Evolutionary conservation across 73 alveolate genomes (phyloP).

Genomic region (Blepharisma stoltei): DNA sequence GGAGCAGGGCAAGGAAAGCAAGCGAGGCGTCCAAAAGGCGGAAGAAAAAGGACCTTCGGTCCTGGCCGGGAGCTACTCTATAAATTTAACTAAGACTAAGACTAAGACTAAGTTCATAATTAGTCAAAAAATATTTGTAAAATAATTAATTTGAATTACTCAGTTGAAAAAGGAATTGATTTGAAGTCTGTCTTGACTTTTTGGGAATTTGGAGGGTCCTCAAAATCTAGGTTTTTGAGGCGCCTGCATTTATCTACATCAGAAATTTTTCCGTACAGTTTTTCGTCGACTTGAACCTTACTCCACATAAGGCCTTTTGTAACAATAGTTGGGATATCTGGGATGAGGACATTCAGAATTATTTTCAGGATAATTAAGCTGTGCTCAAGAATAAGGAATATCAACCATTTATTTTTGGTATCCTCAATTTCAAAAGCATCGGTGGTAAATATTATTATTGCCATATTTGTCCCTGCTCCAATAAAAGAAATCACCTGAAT

Average conservation of each 20-base stretch:
- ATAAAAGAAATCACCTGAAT: neutral
- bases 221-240: no score
- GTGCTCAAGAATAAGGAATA: slow-evolving; percentile 2
- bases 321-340: neutral
- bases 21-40: no score
- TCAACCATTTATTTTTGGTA: neutral
- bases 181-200: no score
- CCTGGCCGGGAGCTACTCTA: no score
- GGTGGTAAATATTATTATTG: neutral
- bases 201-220: no score
- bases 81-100: no score
- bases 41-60: no score
- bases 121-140: no score
- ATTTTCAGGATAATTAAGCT: neutral
- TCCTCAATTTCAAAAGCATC: neutral
- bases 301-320: slow-evolving; percentile 7
- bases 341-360: neutral
- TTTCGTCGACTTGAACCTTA: neutral
- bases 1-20: no score
- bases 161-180: no score
- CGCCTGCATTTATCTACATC: slow-evolving; percentile 10
- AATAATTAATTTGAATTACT: no score
- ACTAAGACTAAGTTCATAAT: no score
- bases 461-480: neutral
- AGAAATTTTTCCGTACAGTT: neutral